Evolutionary conservation across 2,329 filamentous ascomycete genomes (phyloP).

Genomic region (Gyromitra esculenta): DNA sequence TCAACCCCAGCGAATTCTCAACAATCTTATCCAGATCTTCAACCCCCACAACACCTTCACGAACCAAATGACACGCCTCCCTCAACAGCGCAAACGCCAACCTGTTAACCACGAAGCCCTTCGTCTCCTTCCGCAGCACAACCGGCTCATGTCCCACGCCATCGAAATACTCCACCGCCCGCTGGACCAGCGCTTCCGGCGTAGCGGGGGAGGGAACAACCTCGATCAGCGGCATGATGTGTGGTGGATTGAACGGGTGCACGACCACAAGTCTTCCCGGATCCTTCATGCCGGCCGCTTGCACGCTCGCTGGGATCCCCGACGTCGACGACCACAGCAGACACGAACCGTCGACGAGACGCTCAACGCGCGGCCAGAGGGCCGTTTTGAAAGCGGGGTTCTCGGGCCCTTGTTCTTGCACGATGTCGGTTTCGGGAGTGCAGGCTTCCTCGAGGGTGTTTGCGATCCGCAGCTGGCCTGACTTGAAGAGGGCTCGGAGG

Average conservation of each 20-base stretch:
- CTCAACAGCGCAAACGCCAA: constrained; percentile 68
- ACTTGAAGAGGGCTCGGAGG: constrained; percentile 57
- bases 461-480: constrained; percentile 60
- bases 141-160: constrained; percentile 61
- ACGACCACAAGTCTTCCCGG: constrained; percentile 65
- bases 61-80: constrained; percentile 68
- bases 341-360: constrained; percentile 62
- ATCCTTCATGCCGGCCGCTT: constrained; percentile 60
- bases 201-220: constrained; percentile 66
- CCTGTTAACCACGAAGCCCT: constrained; percentile 69
- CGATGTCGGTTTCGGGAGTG: constrained; percentile 62
- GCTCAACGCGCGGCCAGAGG: constrained; percentile 66
- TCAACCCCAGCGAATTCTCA: constrained; percentile 65
- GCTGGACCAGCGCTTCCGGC: constrained; percentile 57
- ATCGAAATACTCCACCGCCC: constrained; percentile 37
- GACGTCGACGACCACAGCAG: constrained; percentile 70
- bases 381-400: constrained; percentile 65
- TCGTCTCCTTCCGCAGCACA: constrained; percentile 65
- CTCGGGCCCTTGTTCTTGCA: constrained; percentile 71
- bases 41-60: constrained; percentile 66
- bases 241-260: constrained; percentile 71
- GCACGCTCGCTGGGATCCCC: constrained; percentile 67
- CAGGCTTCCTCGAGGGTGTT: constrained; percentile 62
- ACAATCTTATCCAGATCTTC: constrained; percentile 67
- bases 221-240: constrained; percentile 71